Percentiles rank a stretch among this genome's conserved stretches.
These are phyloP conservation scores for Globisporangium heterothallicum DNA, from an alignment of 352 stramenopile species.

Conservation along the genomic window DNA sequence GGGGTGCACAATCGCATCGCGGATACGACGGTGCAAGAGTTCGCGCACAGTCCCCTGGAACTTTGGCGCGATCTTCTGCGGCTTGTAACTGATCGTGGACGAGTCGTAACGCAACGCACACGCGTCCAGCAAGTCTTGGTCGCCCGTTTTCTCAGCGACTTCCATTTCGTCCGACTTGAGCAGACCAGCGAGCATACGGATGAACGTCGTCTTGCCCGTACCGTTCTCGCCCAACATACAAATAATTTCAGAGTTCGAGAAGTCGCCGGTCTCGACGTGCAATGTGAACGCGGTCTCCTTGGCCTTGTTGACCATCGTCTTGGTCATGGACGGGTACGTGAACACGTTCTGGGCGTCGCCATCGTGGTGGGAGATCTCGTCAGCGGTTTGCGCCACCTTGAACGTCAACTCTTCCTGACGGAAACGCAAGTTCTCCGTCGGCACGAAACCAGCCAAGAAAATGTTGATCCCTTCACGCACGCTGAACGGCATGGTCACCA, in stretches of 20 bases:
- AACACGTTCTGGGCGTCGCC: slow-evolving; percentile 89
- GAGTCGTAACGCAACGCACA: slow-evolving; percentile 80
- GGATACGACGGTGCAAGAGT: slow-evolving; percentile 97
- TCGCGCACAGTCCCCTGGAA: slow-evolving; percentile 95
- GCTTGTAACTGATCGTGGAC: slow-evolving; percentile 96
- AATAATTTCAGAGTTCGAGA: slow-evolving; percentile 99
- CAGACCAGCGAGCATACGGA: slow-evolving; percentile 98
- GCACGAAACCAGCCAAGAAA: slow-evolving; percentile 98
- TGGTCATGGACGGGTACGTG: slow-evolving; percentile 98
- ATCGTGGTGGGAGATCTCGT: slow-evolving; percentile 84
- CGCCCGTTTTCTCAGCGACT: slow-evolving; percentile 58
- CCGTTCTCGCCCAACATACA: slow-evolving; percentile 99
- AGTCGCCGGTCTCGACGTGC: slow-evolving; percentile 96
- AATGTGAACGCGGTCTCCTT: slow-evolving; percentile 95
- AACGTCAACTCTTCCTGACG: slow-evolving; percentile 98
- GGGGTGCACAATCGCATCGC: slow-evolving; percentile 96
- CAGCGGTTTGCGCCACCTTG: slow-evolving; percentile 95
- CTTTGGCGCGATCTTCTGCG: slow-evolving; percentile 97
- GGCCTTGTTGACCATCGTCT: slow-evolving; percentile 94
- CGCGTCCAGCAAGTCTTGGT: slow-evolving; percentile 67
- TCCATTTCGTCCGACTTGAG: slow-evolving; percentile 98
- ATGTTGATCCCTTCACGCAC: slow-evolving; percentile 99
- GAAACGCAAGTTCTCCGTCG: slow-evolving; percentile 99
- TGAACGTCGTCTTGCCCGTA: slow-evolving; percentile 99
- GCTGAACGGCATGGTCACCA: slow-evolving; percentile 99